phyloP scores from a whole-genome alignment of 2,329 filamentous ascomycete genomes.

The Aspergillus tamarii region DNA sequence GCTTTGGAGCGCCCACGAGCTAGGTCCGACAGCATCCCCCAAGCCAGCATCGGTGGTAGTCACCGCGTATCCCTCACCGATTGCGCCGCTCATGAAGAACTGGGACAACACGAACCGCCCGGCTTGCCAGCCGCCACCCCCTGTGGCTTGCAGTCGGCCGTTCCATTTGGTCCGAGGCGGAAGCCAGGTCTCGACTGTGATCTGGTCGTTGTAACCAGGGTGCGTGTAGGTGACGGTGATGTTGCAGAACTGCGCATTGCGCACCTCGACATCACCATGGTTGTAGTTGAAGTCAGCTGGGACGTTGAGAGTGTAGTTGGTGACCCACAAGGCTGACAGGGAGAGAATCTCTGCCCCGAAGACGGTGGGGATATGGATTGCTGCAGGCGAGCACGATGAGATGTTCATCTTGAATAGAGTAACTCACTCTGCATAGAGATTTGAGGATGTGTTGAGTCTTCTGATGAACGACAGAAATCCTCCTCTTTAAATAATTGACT shows the following conservation, averaged over 20 bases:
- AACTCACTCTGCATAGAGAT: too few species aligned
- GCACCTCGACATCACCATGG: conserved; percentile 2
- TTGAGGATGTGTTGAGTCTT: too few species aligned
- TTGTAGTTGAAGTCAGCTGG: conserved; percentile 14
- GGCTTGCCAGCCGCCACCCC: conserved; percentile 42
- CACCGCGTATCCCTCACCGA: conserved; percentile 14
- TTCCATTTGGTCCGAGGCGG: conserved; percentile 38
- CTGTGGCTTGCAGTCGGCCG: conserved; percentile 40
- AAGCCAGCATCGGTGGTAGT: conserved; percentile 19
- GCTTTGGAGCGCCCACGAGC: conserved; percentile 15
- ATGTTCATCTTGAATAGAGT: neutral
- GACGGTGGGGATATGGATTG: conserved; percentile 13
- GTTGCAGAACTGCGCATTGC: conserved; percentile 38
- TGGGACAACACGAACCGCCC: conserved; percentile 15
- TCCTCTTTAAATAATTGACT: too few species aligned
- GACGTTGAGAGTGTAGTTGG: conserved; percentile 17
- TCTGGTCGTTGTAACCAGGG: conserved; percentile 38
- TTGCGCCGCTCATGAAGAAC: conserved; percentile 17
- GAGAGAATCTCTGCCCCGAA: conserved; percentile 24
- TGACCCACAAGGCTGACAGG: conserved; percentile 19
- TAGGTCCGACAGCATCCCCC: neutral
- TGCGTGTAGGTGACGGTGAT: conserved; percentile 44
- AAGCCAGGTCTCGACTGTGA: conserved; percentile 38
- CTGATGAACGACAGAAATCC: too few species aligned
- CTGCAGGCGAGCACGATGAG: neutral